Percentiles rank a stretch among this genome's conserved stretches.
Conservation (phyloP, 1,139 yeast genomes). For the Scheffersomyces stambukii region DNA sequence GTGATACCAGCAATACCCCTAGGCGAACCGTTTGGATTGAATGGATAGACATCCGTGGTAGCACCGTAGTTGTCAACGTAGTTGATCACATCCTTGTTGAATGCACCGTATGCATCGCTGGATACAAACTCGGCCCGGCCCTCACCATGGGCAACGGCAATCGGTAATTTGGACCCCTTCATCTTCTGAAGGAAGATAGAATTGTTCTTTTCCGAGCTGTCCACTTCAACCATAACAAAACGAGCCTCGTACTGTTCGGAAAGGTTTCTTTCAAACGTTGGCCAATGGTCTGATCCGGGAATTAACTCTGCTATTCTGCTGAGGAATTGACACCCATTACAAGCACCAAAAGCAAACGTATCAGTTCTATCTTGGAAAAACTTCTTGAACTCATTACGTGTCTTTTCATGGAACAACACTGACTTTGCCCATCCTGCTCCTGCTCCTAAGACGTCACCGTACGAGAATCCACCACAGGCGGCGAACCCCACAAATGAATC, state of each 20-base stretch:
- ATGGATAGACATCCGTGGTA: constrained; percentile 79
- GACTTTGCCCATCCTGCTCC: constrained; percentile 99
- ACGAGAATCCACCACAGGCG: constrained; percentile 99
- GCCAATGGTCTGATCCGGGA: constrained; percentile 97
- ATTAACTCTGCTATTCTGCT: constrained; percentile 83
- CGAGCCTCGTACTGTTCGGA: constrained; percentile 98
- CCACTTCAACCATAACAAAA: constrained; percentile 83
- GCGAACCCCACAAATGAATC: constrained; percentile 89
- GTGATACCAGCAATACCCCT: constrained; percentile 90
- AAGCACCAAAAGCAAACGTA: constrained; percentile 98
- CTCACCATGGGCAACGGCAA: constrained; percentile 99
- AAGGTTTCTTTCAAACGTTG: constrained; percentile 84
- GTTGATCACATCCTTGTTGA: constrained; percentile 58
- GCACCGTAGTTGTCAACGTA: constrained; percentile 90
- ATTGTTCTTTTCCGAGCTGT: constrained; percentile 42
- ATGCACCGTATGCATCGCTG: constrained; percentile 35
- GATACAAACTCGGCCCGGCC: constrained; percentile 78
- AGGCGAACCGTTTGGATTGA: constrained; percentile 95
- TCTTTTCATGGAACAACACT: constrained; percentile 78
- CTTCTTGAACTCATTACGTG: constrained; percentile 68
- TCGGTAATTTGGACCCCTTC: constrained; percentile 90
- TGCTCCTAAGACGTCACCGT: constrained; percentile 98
- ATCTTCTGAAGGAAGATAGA: constrained; percentile 82
- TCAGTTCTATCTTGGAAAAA: constrained; percentile 86
- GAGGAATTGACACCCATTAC: constrained; percentile 98